Conservation (phyloP, 108 stramenopile genomes). For the Skeletonema grethae region DNA sequence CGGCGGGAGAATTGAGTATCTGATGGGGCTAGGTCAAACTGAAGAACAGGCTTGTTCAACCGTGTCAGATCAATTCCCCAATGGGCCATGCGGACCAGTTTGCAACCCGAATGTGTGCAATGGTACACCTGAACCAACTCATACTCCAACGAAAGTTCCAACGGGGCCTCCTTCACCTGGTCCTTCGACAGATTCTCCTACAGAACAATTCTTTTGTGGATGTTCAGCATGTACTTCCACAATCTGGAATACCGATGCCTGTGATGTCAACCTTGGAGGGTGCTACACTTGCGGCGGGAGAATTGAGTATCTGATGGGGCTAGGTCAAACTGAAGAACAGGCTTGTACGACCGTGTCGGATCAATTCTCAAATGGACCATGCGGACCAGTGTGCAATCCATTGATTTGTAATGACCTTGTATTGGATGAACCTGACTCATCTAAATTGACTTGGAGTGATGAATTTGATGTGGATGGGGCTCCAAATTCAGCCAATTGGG, state of each 20-base stretch:
- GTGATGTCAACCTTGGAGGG: background rate
- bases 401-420: background rate
- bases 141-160: background rate
- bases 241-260: conserved; percentile 6
- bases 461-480: conserved; percentile 32
- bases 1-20: background rate
- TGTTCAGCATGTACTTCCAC: conserved; percentile 3
- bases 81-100: background rate
- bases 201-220: conserved; percentile 7
- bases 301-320: background rate
- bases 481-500: conserved; percentile 23
- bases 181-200: background rate
- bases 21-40: background rate
- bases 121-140: background rate
- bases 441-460: conserved; percentile 25
- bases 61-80: background rate
- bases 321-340: background rate
- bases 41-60: background rate
- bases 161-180: conserved; percentile 4
- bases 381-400: conserved; percentile 26
- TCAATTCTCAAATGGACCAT: conserved; percentile 12
- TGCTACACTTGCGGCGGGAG: conserved; percentile 12
- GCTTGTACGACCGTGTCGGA: conserved; percentile 13
- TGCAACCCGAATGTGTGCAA: conserved; percentile 2
- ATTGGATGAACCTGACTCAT: conserved; percentile 38